Percentiles rank a stretch among this genome's conserved stretches.
Conservation (phyloP, 1,139 yeast genomes). For the Debaryomyces psychrophilus region DNA sequence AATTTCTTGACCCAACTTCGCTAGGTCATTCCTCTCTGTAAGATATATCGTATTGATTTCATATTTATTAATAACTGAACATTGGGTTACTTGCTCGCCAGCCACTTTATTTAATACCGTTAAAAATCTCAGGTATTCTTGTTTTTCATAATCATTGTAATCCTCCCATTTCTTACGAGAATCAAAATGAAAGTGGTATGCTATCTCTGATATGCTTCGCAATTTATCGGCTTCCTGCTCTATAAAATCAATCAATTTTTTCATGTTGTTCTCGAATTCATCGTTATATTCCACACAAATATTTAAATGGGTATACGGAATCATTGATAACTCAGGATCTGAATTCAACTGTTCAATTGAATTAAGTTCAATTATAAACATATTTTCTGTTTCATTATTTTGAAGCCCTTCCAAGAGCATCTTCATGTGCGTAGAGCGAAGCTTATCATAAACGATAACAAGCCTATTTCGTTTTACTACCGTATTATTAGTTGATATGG, state of each 20-base stretch:
- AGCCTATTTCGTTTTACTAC: slow-evolving; percentile 24
- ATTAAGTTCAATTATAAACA: slow-evolving; percentile 26
- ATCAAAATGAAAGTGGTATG: slow-evolving; percentile 44
- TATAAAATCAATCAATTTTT: slow-evolving; percentile 27
- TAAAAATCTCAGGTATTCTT: slow-evolving; percentile 31
- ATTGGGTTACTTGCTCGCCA: slow-evolving; percentile 38
- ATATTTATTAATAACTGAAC: slow-evolving; percentile 45
- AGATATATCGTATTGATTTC: slow-evolving; percentile 38
- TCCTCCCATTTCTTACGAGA: slow-evolving; percentile 40
- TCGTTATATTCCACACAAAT: slow-evolving; percentile 41
- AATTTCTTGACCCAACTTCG: slow-evolving; percentile 41
- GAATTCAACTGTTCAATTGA: slow-evolving; percentile 3
- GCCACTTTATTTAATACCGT: slow-evolving; percentile 26
- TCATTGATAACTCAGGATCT: background rate
- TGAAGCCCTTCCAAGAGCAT: slow-evolving; percentile 31
- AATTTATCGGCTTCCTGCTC: slow-evolving; percentile 22
- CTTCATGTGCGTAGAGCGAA: slow-evolving; percentile 33
- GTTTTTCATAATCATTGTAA: slow-evolving; percentile 29
- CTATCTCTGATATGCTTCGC: slow-evolving; percentile 27
- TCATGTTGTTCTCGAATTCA: slow-evolving; percentile 30
- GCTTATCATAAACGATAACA: slow-evolving; percentile 37
- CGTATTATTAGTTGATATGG: background rate
- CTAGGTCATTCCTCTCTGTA: slow-evolving; percentile 39
- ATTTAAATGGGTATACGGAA: slow-evolving; percentile 30
- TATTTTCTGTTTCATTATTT: slow-evolving; percentile 22